Percentiles rank a stretch among this genome's conserved stretches.
phyloP scores from a whole-genome alignment of 2,329 filamentous ascomycete genomes.

The Colletotrichum caudatum region DNA sequence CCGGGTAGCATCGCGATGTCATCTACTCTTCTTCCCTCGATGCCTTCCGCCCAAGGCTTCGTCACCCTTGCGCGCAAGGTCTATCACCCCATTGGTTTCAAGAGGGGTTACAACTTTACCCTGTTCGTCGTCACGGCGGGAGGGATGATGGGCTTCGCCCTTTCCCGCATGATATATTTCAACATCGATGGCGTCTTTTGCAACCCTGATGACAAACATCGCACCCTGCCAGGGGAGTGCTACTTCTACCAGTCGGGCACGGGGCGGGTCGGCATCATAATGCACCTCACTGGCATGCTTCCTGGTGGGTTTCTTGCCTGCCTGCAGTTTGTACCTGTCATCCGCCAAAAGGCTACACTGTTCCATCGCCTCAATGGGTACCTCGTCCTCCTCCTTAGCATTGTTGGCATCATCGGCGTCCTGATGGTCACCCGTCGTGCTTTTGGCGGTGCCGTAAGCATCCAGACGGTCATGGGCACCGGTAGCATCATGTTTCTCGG shows the following conservation, averaged over 20 bases:
- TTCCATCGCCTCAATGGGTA: slow-evolving; percentile 74
- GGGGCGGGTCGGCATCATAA: slow-evolving; percentile 56
- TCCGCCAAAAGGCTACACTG: slow-evolving; percentile 61
- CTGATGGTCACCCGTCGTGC: slow-evolving; percentile 64
- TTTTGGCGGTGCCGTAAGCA: slow-evolving; percentile 66
- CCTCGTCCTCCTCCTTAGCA: slow-evolving; percentile 60
- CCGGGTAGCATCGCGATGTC: slow-evolving; percentile 8
- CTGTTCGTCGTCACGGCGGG: slow-evolving; percentile 64
- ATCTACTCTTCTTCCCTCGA: slow-evolving; percentile 14
- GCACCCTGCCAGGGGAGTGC: slow-evolving; percentile 53
- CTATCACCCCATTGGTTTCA: slow-evolving; percentile 65
- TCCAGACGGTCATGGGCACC: slow-evolving; percentile 59
- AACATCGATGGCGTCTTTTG: slow-evolving; percentile 55
- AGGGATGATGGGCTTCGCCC: slow-evolving; percentile 59
- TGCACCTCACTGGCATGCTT: slow-evolving; percentile 61
- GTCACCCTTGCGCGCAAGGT: slow-evolving; percentile 46
- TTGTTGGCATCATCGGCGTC: slow-evolving; percentile 60
- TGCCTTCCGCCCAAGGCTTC: slow-evolving; percentile 42
- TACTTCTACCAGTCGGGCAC: slow-evolving; percentile 49
- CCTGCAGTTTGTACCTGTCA: slow-evolving; percentile 62
- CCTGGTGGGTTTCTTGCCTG: slow-evolving; percentile 58
- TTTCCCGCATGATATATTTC: slow-evolving; percentile 63
- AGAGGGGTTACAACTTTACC: slow-evolving; percentile 67
- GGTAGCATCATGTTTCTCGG: slow-evolving; percentile 59
- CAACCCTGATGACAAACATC: slow-evolving; percentile 40